Conservation (phyloP, 176 grass and related monocot species). For the Oryza longistaminata region DNA sequence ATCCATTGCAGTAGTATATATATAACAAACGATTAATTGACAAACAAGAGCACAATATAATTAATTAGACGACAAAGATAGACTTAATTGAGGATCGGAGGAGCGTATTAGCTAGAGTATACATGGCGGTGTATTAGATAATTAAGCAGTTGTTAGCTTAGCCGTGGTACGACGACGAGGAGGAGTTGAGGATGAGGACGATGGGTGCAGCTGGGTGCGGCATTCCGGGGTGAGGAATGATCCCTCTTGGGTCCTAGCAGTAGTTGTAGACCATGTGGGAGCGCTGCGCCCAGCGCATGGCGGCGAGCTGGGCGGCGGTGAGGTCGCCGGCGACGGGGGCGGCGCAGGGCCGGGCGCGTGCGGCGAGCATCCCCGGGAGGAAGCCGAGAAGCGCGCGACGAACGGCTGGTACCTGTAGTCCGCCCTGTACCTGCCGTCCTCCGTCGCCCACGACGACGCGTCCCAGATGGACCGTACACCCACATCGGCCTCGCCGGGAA, state of each 20-base stretch:
- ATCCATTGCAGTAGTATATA: no score
- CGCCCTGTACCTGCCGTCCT: conserved; percentile 64
- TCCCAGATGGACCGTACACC: conserved; percentile 84
- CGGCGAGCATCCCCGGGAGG: conserved; percentile 42
- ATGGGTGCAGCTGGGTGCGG: neutral
- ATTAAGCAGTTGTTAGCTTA: neutral
- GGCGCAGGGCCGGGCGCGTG: conserved; percentile 30
- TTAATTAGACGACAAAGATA: no score
- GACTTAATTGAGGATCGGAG: no score
- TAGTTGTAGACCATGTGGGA: conserved; percentile 71
- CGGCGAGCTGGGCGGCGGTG: conserved; percentile 42
- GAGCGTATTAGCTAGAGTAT: no score
- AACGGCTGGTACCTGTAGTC: conserved; percentile 68
- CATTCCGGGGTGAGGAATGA: conserved; percentile 61
- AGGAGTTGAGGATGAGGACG: neutral
- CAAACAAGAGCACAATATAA: no score
- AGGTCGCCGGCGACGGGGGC: conserved; percentile 25
- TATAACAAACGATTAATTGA: no score
- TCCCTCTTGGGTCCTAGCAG: conserved; percentile 55
- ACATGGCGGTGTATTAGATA: no score
- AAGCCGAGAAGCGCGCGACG: conserved; percentile 60
- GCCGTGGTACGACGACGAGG: neutral
- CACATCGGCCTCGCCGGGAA: conserved; percentile 63
- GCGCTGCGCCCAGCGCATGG: conserved; percentile 63
- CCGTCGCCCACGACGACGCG: conserved; percentile 70